phyloP scores from a whole-genome alignment of 2,329 filamentous ascomycete species.

The Alternaria sp. region DNA sequence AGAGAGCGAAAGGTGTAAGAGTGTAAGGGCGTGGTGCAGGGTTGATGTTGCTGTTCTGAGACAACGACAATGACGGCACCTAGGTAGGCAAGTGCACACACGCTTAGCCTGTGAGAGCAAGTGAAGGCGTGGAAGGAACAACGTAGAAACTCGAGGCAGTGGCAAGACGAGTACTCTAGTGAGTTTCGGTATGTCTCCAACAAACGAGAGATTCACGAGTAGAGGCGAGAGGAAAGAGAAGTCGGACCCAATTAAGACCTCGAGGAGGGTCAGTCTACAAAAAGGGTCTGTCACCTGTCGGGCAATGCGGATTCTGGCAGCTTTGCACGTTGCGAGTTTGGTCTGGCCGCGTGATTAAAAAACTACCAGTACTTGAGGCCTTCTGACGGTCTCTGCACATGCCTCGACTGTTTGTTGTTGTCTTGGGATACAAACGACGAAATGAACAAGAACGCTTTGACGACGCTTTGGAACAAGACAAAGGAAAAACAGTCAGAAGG shows the following conservation, averaged over 20 bases:
- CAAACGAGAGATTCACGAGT: not conserved
- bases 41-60: slow-evolving; percentile 1
- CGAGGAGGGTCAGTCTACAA: not conserved
- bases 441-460: slow-evolving; percentile 2
- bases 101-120: not conserved
- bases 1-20: slow-evolving; percentile 8
- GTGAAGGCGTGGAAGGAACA: slow-evolving; percentile 14
- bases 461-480: slow-evolving; percentile 1
- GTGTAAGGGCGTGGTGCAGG: not conserved
- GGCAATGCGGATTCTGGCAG: not conserved
- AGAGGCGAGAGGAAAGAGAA: not conserved
- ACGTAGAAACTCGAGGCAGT: slow-evolving; percentile 4
- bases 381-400: slow-evolving; percentile 3
- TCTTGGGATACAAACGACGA: slow-evolving; percentile 4
- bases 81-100: slow-evolving; percentile 5
- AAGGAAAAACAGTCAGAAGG: not conserved
- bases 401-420: slow-evolving; percentile 5
- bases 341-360: not conserved
- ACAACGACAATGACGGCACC: not conserved
- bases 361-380: not conserved
- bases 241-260: not conserved
- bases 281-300: not conserved
- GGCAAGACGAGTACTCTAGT: not conserved
- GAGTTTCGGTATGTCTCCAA: not conserved
- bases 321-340: slow-evolving; percentile 1